Conservation (phyloP, 2,329 filamentous ascomycete genomes). For the Stagonosporopsis tanaceti region DNA sequence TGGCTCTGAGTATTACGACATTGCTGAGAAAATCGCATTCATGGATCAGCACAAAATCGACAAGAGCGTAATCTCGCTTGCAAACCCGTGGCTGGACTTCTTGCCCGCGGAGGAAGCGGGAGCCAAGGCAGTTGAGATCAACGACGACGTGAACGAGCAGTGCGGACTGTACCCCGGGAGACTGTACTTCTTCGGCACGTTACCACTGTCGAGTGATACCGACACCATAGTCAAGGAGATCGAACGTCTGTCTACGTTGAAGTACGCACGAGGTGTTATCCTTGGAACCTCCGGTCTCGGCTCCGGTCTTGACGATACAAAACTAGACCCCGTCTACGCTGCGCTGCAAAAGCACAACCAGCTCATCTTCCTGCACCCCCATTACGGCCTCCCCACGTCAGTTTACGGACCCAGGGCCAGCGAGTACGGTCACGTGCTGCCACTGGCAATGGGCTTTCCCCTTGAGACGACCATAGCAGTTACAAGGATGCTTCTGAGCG, state of each 20-base stretch:
- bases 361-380: conserved; percentile 85
- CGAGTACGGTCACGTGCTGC: conserved; percentile 85
- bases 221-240: conserved; percentile 72
- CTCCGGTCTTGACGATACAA: conserved; percentile 78
- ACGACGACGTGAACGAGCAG: conserved; percentile 77
- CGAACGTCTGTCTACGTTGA: conserved; percentile 65
- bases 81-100: conserved; percentile 95
- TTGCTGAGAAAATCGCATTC: conserved; percentile 81
- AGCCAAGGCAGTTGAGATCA: conserved; percentile 71
- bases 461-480: conserved; percentile 93
- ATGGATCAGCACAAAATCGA: conserved; percentile 86
- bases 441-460: conserved; percentile 85
- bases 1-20: conserved; percentile 82
- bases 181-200: conserved; percentile 82
- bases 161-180: conserved; percentile 72
- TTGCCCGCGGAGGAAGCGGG: conserved; percentile 68
- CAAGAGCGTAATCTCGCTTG: conserved; percentile 84
- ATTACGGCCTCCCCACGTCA: conserved; percentile 83
- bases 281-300: conserved; percentile 86
- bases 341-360: conserved; percentile 71
- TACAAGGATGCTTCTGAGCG: conserved; percentile 83
- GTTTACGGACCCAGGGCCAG: conserved; percentile 80
- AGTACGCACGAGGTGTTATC: conserved; percentile 82
- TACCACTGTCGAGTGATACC: conserved; percentile 75
- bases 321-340: conserved; percentile 74